These are phyloP conservation scores for Yarrowia sp. DNA, from an alignment of 805 yeast species.

Conservation along the genomic window DNA sequence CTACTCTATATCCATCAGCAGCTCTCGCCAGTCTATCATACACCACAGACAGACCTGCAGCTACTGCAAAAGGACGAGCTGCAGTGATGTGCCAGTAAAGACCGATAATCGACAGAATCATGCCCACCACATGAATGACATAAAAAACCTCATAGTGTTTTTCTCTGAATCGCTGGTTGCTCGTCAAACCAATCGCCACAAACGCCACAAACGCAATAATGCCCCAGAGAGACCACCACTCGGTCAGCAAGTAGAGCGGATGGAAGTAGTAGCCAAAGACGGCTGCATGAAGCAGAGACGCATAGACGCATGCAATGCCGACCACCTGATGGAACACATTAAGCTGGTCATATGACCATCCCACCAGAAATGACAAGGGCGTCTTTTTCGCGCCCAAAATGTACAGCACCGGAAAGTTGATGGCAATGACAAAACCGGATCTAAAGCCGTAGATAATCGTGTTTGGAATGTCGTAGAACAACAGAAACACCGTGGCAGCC, in stretches of 20 bases:
- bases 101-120: constrained; percentile 31
- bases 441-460: constrained; percentile 31
- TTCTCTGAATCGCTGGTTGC: constrained; percentile 28
- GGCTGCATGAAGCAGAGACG: constrained; percentile 29
- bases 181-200: constrained; percentile 31
- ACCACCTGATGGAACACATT: constrained; percentile 45
- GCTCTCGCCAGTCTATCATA: constrained; percentile 32
- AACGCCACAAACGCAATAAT: constrained; percentile 32
- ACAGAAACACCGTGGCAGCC: background rate
- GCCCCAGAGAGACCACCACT: constrained; percentile 31
- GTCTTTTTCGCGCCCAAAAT: constrained; percentile 34
- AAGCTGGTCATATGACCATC: constrained; percentile 47
- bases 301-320: constrained; percentile 35
- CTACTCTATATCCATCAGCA: constrained; percentile 30
- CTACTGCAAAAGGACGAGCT: constrained; percentile 32
- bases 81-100: constrained; percentile 31
- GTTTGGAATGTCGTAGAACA: constrained; percentile 19
- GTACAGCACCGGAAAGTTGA: constrained; percentile 33
- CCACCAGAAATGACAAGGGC: constrained; percentile 38
- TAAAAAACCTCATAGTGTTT: constrained; percentile 32
- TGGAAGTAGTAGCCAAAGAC: constrained; percentile 31
- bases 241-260: constrained; percentile 29
- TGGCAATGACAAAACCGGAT: constrained; percentile 31
- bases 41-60: constrained; percentile 31
- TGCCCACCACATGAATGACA: constrained; percentile 30